phyloP scores from a whole-genome alignment of 805 yeast species.

The Saturnispora ahearnii region DNA sequence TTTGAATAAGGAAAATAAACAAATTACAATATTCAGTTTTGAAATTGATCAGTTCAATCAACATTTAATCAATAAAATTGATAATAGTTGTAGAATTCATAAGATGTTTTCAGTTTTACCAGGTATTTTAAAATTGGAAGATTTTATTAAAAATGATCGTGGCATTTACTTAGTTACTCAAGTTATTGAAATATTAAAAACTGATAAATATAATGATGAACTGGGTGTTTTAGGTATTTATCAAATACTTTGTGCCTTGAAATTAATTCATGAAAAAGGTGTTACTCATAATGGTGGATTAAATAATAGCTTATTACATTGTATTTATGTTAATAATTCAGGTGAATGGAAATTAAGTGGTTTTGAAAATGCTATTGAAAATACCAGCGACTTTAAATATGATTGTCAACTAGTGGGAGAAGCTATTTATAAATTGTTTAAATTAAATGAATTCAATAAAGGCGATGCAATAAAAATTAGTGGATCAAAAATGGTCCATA shows the following conservation, averaged over 20 bases:
- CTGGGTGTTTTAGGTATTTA: constrained; percentile 46
- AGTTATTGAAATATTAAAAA: constrained; percentile 33
- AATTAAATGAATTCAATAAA: neutral
- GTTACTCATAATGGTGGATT: constrained; percentile 58
- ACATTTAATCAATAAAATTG: constrained; percentile 34
- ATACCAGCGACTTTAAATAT: constrained; percentile 21
- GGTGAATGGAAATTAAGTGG: constrained; percentile 88
- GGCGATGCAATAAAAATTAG: neutral
- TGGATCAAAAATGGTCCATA: neutral
- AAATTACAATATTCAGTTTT: constrained; percentile 60
- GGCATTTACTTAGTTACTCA: constrained; percentile 59
- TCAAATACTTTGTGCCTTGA: constrained; percentile 44
- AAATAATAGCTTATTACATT: constrained; percentile 28
- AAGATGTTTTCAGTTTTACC: constrained; percentile 55
- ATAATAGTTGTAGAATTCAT: constrained; percentile 31
- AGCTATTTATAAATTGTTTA: constrained; percentile 2
- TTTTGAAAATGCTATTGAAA: constrained; percentile 54
- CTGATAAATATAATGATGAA: constrained; percentile 20
- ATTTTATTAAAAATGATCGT: constrained; percentile 54
- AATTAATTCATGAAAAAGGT: constrained; percentile 49
- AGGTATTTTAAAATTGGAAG: constrained; percentile 54
- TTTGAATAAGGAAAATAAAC: constrained; percentile 39
- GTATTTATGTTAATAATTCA: constrained; percentile 52
- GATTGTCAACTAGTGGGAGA: constrained; percentile 1
- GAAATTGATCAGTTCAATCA: constrained; percentile 25